Evolutionary conservation across 2,329 filamentous ascomycete genomes (phyloP), one percentile per base, ranked within the genome.

Genomic region (Diaporthe sp.): DNA sequence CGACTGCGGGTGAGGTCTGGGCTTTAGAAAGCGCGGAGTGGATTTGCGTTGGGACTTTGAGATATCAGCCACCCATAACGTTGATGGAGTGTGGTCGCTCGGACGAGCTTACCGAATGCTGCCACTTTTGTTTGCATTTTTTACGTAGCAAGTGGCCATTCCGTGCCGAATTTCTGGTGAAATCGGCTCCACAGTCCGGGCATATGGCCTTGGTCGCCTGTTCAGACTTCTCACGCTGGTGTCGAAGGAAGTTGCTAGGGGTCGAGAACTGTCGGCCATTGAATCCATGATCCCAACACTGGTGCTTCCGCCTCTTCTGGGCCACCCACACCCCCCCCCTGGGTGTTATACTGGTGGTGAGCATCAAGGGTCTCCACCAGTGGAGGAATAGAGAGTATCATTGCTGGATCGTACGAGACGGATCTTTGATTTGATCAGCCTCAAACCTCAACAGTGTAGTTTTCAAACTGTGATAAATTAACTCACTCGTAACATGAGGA

Each of bases 261-360:
- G 96, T 98, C 25, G 95, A 97, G 81, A 98, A 98, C 80, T 97
- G 94, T 37, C 96, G 92, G 30, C 96, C 96, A 80, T 98, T 98
- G 87, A 96, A 98, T 15, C 96, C 96, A 81, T 98, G 96, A 75
- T 98, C 96, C 94, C 94, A 98, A 84, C 96, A 98, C 82, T 97
- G 95, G 59, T 96, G 95, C 85, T 97, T 97, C 22, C 94, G 95
- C 77, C 94, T 90, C 78, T 91, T 92, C 82, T 94, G 93, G n/a
- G 95, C 88, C 22, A 95, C 91, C 74, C 94, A 89, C 50, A 94
- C n/a, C 91, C 77, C 91, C 85, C 56, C 85, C 81, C 3, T 72
- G 73, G 50, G 83, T 82, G 76, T 86, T 84, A 76, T 85, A 82
- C 77, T 78, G 78, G 79, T 69, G 78, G 55, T 56, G 77, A 78